A percentile compares a stretch with the other conserved stretches of the same genome.
Conservation (phyloP, 192 early-diverging fungal species). For the Linnemannia elongata region DNA sequence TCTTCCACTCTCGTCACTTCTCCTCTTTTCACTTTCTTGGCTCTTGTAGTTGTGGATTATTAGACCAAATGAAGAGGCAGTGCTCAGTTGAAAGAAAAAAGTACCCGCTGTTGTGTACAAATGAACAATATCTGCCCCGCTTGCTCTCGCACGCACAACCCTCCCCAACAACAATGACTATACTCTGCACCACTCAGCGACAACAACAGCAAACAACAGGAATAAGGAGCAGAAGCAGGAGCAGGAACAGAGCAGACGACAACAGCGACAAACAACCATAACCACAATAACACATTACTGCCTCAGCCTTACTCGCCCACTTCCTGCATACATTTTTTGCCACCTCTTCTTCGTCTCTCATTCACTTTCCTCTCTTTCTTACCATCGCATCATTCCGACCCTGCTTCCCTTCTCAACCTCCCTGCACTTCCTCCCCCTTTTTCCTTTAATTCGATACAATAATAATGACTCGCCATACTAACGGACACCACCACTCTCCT, state of each 20-base stretch:
- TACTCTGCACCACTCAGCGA: not conserved
- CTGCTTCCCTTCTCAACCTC: not conserved
- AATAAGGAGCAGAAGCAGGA: not conserved
- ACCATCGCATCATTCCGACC: not conserved
- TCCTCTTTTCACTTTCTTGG: not conserved
- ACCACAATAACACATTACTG: not conserved
- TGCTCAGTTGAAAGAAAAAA: not conserved
- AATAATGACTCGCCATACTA: slow-evolving; percentile 12
- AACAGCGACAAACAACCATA: not conserved
- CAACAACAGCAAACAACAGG: not conserved
- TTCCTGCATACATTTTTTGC: not conserved
- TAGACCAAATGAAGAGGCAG: slow-evolving; percentile 6
- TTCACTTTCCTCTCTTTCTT: slow-evolving; percentile 6
- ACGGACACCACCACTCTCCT: not conserved
- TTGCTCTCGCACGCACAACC: not conserved
- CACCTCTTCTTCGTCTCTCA: not conserved
- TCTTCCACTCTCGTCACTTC: not conserved
- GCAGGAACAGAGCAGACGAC: not conserved
- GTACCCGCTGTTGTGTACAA: slow-evolving; percentile 3
- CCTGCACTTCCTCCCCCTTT: not conserved
- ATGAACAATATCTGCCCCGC: not conserved
- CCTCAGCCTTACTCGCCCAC: slow-evolving; percentile 3
- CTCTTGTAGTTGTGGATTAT: not conserved
- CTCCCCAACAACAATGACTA: not conserved
- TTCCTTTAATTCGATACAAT: not conserved